Base-by-base conservation (phyloP, 2,329 filamentous ascomycete genomes). In the Emergomyces orientalis region DNA sequence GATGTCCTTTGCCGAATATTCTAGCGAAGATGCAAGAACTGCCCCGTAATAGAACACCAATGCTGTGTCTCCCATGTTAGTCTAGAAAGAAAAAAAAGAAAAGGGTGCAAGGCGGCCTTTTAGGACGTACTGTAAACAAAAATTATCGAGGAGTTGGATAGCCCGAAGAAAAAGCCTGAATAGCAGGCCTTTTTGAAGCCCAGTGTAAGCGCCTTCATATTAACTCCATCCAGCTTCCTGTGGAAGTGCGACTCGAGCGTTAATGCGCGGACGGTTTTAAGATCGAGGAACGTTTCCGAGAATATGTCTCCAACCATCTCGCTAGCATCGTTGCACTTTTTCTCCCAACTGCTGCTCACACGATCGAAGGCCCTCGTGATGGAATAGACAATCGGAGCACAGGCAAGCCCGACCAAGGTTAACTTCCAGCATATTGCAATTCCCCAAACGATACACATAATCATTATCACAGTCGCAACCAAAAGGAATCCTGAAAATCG, bases 41-140 rank as follows among this genome's bases (percentile, higher is more conserved):
- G 86, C 85, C 2, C 89, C 90, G 71, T 93, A 95, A 76, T 88
- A 96, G 72, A 96, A 94, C 11, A 96, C 83, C 3, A 96, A 77
- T 0, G 91, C 90, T 71, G 57, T 22, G 63, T 32, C 32, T 14
- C 59, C 13, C 59, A 49, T 59, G 47, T 70, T 54, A 68, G 60
- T 13, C 32, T 2, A 11, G n/a, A 37, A 61, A 30, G 19, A 25
- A 27, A 25, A 13, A 11, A 5, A 14, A 13, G 11, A 14, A 22
- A 6, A 25, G 4, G 8, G 27, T 27, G 19, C 17, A 22, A 25
- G 22, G 13, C 22, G 14, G 5, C n/a, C 3, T 22, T 22, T 41
- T 13, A 22, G 41, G 14, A 65, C 75, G 68, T 69, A 80, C 78
- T 77, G 49, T 86, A 87, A 17, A 90, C 81, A 69, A 90, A 90